Percentiles rank a stretch among this genome's conserved stretches.
These are phyloP conservation scores for Tylopilus sp. DNA, from an alignment of 768 basidiomycete genomes.

Conservation along the genomic window DNA sequence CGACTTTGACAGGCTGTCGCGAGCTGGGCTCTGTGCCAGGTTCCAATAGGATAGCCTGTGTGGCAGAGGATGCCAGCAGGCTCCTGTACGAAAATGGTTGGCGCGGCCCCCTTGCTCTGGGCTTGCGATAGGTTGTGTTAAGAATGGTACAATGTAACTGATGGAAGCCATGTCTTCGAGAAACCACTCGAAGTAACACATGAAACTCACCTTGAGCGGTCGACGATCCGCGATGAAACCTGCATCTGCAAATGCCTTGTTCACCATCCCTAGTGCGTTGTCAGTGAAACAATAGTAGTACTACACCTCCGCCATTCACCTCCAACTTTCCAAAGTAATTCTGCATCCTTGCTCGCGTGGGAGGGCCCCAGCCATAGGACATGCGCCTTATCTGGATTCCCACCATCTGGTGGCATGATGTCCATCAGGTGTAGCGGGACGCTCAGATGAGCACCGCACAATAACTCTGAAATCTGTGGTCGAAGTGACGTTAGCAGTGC, in stretches of 20 bases:
- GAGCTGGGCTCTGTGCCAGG: not conserved
- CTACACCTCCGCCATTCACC: conserved; percentile 26
- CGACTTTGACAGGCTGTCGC: conserved; percentile 31
- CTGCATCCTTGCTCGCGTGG: conserved; percentile 29
- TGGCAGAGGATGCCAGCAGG: conserved; percentile 30
- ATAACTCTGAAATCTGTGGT: conserved; percentile 42
- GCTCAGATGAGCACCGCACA: conserved; percentile 31
- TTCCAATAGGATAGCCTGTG: conserved; percentile 5
- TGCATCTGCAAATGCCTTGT: conserved; percentile 35
- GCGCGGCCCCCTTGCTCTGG: conserved; percentile 25
- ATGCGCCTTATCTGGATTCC: conserved; percentile 41
- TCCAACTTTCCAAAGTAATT: conserved; percentile 30
- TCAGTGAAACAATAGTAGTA: conserved; percentile 3
- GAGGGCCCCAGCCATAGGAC: conserved; percentile 56
- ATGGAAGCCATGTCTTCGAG: not conserved
- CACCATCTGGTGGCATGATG: conserved; percentile 42
- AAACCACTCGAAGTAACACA: not conserved
- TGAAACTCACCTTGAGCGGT: conserved; percentile 45
- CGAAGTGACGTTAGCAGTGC: conserved; percentile 36
- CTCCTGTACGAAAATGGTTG: conserved; percentile 42
- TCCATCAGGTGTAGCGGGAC: conserved; percentile 48
- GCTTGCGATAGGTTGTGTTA: conserved; percentile 45
- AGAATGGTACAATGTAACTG: conserved; percentile 51
- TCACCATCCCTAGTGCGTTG: conserved; percentile 37
- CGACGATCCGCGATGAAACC: conserved; percentile 46